Conservation (phyloP, 1,284 basidiomycete genomes). For the Puccinia horiana region DNA sequence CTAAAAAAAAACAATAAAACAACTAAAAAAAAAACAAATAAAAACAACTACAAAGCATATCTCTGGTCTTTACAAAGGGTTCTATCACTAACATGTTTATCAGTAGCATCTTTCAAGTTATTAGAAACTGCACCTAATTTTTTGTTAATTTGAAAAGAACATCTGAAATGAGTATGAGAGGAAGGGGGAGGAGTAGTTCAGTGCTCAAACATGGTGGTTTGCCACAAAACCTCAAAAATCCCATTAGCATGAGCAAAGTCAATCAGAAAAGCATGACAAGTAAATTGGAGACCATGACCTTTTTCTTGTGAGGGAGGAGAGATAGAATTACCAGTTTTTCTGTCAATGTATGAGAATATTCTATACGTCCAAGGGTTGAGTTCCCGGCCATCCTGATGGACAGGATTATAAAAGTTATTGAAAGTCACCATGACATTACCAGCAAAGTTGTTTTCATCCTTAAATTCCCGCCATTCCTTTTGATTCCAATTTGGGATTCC, state of each 20-base stretch:
- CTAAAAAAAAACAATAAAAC: no score
- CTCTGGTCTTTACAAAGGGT: conserved; percentile 12
- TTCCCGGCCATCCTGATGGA: background rate
- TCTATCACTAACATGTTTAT: background rate
- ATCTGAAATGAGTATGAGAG: background rate
- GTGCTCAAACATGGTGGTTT: background rate
- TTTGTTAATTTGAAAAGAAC: background rate
- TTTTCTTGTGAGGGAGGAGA: conserved; percentile 9
- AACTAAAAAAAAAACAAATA: no score
- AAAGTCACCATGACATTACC: conserved; percentile 10
- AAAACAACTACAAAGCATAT: background rate
- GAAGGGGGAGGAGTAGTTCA: background rate
- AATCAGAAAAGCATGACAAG: background rate
- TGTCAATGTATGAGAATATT: conserved; percentile 10
- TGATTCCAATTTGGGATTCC: background rate
- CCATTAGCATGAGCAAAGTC: conserved; percentile 29
- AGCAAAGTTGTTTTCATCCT: background rate
- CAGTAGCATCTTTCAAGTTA: background rate
- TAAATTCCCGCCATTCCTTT: background rate
- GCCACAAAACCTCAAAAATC: conserved; percentile 4
- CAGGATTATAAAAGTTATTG: background rate
- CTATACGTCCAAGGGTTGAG: conserved; percentile 28
- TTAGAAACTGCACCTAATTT: background rate
- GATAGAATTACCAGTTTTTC: background rate
- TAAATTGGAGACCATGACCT: conserved; percentile 3